Percentiles rank a stretch among this genome's conserved stretches.
Evolutionary conservation across 202 grass and related monocot genomes (phyloP).

Genomic region (Dendrocalamus latiflorus): DNA sequence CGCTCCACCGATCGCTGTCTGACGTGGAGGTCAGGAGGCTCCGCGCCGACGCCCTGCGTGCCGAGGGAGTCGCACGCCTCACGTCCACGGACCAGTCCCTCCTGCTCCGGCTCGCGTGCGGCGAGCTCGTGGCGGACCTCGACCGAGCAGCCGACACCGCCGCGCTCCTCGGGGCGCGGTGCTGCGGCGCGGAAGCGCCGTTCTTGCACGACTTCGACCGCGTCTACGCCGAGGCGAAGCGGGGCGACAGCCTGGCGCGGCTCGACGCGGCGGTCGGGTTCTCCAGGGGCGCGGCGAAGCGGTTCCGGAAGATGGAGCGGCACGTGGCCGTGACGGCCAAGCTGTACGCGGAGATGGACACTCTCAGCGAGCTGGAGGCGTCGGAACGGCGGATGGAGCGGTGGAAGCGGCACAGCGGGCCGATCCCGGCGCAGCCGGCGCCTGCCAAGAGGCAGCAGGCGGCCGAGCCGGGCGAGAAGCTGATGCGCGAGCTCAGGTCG

Average conservation of each 20-base stretch:
- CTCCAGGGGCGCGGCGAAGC: constrained; percentile 38
- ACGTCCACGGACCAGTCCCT: constrained; percentile 56
- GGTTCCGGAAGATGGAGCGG: constrained; percentile 59
- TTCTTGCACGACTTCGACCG: constrained; percentile 41
- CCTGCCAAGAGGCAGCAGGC: background rate
- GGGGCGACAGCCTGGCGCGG: constrained; percentile 30
- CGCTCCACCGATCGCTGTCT: constrained; percentile 45
- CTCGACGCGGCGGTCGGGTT: constrained; percentile 43
- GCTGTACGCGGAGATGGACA: constrained; percentile 71
- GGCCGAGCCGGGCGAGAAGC: too few relatives aligned
- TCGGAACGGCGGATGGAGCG: constrained; percentile 68
- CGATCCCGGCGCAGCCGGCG: constrained; percentile 42
- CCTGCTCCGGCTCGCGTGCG: constrained; percentile 62
- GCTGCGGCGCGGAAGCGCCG: background rate
- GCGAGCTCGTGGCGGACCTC: constrained; percentile 54
- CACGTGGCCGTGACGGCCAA: constrained; percentile 28
- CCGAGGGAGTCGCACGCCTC: constrained; percentile 57
- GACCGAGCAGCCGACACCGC: constrained; percentile 52
- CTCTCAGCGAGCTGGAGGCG: constrained; percentile 59
- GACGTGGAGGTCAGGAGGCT: constrained; percentile 43
- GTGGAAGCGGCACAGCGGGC: constrained; percentile 67
- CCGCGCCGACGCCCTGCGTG: constrained; percentile 49
- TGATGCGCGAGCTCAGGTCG: constrained; percentile 31
- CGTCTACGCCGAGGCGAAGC: constrained; percentile 54
- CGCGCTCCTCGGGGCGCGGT: constrained; percentile 42